phyloP scores from a whole-genome alignment of 495 filamentous ascomycete genomes.

The Tuber magnatum region DNA sequence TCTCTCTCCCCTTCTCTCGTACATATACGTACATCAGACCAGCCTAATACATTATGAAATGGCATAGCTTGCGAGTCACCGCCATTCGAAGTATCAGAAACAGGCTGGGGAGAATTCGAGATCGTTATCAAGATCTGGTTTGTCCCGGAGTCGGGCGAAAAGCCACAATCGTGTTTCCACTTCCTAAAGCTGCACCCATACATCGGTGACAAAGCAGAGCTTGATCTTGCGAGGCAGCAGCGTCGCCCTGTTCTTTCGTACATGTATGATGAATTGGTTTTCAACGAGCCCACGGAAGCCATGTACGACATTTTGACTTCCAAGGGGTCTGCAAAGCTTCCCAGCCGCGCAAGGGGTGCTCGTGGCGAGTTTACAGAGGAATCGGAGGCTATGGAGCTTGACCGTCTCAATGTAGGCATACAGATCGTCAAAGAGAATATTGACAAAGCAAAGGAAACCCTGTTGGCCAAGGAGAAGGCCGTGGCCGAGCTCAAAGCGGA shows the following conservation, averaged over 20 bases:
- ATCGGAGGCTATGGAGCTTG: constrained; percentile 63
- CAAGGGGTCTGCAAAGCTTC: constrained; percentile 46
- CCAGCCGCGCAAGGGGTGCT: constrained; percentile 45
- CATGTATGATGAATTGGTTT: constrained; percentile 82
- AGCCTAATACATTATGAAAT: constrained; percentile 23
- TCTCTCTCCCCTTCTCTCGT: not conserved
- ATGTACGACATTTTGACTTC: constrained; percentile 77
- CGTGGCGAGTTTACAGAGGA: constrained; percentile 52
- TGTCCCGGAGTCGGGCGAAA: constrained; percentile 73
- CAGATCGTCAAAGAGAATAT: constrained; percentile 65
- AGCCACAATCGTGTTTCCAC: constrained; percentile 85
- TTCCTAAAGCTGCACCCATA: constrained; percentile 87
- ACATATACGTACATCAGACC: constrained; percentile 7
- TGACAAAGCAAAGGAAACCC: constrained; percentile 59
- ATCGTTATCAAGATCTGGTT: constrained; percentile 91
- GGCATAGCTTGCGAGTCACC: constrained; percentile 60
- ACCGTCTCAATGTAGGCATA: constrained; percentile 52
- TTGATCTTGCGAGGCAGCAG: constrained; percentile 51
- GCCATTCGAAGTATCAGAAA: constrained; percentile 81
- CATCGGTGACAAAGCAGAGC: constrained; percentile 68
- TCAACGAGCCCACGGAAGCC: constrained; percentile 89
- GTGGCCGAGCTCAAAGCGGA: constrained; percentile 54
- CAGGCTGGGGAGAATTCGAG: constrained; percentile 96
- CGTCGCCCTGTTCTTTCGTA: constrained; percentile 63
- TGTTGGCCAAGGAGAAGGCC: constrained; percentile 56